phyloP scores from a whole-genome alignment of 106 monocot species.

The Amphibolis antarctica region DNA sequence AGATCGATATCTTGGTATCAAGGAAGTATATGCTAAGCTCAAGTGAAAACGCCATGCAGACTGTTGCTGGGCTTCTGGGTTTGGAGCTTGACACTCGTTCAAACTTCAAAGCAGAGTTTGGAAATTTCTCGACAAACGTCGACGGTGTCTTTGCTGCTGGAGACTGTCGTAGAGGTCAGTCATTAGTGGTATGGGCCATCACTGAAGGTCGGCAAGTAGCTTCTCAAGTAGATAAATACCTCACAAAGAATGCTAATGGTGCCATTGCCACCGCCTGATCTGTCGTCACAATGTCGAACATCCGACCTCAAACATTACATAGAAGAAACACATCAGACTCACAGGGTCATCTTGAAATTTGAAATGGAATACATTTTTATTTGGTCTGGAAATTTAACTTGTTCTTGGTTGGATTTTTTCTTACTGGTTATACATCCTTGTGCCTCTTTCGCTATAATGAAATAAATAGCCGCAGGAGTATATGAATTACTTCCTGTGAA shows the following conservation, averaged over 20 bases:
- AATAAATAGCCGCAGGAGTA: too few species aligned
- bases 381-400: constrained; percentile 11
- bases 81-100: constrained; percentile 57
- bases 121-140: constrained; percentile 56
- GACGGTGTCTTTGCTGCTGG: constrained; percentile 87
- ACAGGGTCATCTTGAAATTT: too few species aligned
- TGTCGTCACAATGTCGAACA: background rate
- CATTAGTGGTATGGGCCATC: constrained; percentile 90
- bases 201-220: constrained; percentile 77
- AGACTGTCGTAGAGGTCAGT: constrained; percentile 88
- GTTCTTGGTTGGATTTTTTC: background rate
- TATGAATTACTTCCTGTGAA: too few species aligned
- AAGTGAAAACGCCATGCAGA: constrained; percentile 25
- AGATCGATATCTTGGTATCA: background rate
- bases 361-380: too few species aligned
- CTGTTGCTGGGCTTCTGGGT: constrained; percentile 48
- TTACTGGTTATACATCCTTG: background rate
- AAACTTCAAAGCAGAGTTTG: constrained; percentile 74
- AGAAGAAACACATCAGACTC: background rate
- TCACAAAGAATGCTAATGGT: constrained; percentile 25
- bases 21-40: background rate
- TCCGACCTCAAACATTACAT: background rate
- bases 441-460: background rate
- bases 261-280: background rate
- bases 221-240: constrained; percentile 58